Percentiles rank a stretch among this genome's conserved stretches.
Evolutionary conservation across 2,329 filamentous ascomycete species (phyloP).

Genomic region (Calonectria multiphialidica): DNA sequence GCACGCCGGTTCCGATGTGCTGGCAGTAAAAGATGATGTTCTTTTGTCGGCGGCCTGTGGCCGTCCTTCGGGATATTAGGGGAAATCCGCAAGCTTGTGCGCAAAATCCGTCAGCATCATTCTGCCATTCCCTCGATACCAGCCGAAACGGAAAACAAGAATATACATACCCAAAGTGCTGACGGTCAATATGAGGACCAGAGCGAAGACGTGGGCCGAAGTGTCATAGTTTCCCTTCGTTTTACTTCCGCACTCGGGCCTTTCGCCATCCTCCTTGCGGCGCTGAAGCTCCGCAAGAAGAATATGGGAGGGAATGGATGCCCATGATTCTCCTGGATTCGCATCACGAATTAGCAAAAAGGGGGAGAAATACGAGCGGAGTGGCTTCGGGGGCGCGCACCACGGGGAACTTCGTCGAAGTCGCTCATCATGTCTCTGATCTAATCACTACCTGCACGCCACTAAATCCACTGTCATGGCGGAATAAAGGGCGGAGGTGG

Average conservation of each 20-base stretch:
- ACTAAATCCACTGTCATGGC: constrained; percentile 38
- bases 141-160: background rate
- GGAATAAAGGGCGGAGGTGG: constrained; percentile 38
- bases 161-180: constrained; percentile 65
- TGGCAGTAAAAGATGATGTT: constrained; percentile 75
- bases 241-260: constrained; percentile 65
- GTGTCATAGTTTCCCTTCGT: constrained; percentile 73
- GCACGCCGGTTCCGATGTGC: constrained; percentile 84
- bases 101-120: constrained; percentile 6
- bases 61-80: constrained; percentile 70
- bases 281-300: constrained; percentile 65
- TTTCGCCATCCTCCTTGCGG: constrained; percentile 56
- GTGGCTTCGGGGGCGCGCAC: constrained; percentile 21
- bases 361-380: constrained; percentile 5
- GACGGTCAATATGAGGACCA: constrained; percentile 73
- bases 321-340: constrained; percentile 52
- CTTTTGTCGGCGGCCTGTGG: constrained; percentile 68
- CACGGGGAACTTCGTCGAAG: constrained; percentile 33
- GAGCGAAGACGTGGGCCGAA: constrained; percentile 73
- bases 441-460: constrained; percentile 31
- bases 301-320: constrained; percentile 63
- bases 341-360: constrained; percentile 36
- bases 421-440: constrained; percentile 34
- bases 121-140: background rate
- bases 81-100: constrained; percentile 74